Conservation (phyloP, 169 alveolate species). For the Plasmodium vivax region DNA sequence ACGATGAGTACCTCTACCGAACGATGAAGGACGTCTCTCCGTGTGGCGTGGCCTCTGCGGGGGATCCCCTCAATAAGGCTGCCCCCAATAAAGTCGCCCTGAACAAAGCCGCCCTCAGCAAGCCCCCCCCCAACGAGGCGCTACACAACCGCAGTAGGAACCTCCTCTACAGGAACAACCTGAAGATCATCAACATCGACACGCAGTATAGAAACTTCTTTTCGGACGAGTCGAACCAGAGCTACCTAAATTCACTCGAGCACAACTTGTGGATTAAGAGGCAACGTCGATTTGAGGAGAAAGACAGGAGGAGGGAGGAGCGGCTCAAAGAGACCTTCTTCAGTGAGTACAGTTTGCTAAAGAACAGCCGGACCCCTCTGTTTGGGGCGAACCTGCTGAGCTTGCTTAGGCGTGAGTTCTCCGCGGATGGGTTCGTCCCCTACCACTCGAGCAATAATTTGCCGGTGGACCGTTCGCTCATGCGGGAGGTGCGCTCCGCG, state of each 20-base stretch:
- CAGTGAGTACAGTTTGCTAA: neutral
- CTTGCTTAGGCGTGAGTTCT: conserved; percentile 16
- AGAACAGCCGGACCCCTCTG: conserved; percentile 7
- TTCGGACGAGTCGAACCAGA: conserved; percentile 3
- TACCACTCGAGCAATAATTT: conserved; percentile 13
- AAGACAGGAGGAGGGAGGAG: neutral
- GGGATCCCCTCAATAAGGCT: neutral
- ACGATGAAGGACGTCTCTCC: neutral
- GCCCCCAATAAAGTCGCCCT: neutral
- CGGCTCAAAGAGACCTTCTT: neutral
- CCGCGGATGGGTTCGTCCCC: conserved; percentile 8
- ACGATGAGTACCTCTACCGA: conserved; percentile 26
- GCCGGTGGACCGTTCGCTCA: neutral
- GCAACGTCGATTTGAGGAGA: neutral
- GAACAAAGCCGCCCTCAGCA: neutral
- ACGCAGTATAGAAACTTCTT: conserved; percentile 38
- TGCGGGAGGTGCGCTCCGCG: neutral
- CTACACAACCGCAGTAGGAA: neutral
- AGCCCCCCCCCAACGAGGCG: neutral
- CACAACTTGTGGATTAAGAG: conserved; percentile 57
- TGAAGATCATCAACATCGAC: conserved; percentile 34
- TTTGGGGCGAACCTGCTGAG: conserved; percentile 29
- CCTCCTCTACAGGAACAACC: conserved; percentile 1
- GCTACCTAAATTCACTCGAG: conserved; percentile 34
- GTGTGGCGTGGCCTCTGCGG: neutral